Evolutionary conservation across 2,329 filamentous ascomycete species (phyloP).

Genomic region (Aspergillus tanneri): DNA sequence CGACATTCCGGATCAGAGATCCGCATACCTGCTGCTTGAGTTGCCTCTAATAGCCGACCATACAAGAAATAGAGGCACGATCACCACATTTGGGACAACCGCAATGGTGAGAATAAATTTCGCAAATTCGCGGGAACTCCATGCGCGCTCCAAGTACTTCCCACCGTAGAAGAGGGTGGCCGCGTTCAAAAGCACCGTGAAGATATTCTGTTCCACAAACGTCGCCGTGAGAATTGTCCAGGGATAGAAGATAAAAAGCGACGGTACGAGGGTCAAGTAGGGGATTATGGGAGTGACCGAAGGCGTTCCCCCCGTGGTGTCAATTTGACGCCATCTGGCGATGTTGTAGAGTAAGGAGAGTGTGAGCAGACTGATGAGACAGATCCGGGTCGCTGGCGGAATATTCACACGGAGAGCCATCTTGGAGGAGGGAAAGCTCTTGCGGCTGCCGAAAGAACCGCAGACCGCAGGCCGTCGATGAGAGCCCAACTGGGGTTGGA

Average conservation of each 20-base stretch:
- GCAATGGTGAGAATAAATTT: constrained; percentile 81
- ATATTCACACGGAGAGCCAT: constrained; percentile 87
- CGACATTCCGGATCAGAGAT: constrained; percentile 20
- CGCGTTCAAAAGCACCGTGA: constrained; percentile 75
- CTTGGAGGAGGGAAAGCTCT: constrained; percentile 35
- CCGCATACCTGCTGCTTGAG: constrained; percentile 38
- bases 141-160: constrained; percentile 91
- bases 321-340: constrained; percentile 61
- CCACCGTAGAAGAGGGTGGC: constrained; percentile 87
- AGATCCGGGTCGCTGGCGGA: constrained; percentile 81
- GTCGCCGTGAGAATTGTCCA: constrained; percentile 89
- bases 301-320: constrained; percentile 53
- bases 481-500: constrained; percentile 13
- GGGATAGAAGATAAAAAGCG: constrained; percentile 79
- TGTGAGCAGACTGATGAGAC: constrained; percentile 70
- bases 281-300: constrained; percentile 65
- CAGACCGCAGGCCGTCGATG: constrained; percentile 24
- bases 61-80: constrained; percentile 70
- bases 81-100: constrained; percentile 75
- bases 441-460: constrained; percentile 20
- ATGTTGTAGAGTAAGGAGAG: constrained; percentile 79
- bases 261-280: constrained; percentile 83
- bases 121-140: constrained; percentile 86
- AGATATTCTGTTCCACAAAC: constrained; percentile 88
- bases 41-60: constrained; percentile 64